Conservation (phyloP, 176 grass and related monocot genomes). For the Pontederia crassipes region DNA sequence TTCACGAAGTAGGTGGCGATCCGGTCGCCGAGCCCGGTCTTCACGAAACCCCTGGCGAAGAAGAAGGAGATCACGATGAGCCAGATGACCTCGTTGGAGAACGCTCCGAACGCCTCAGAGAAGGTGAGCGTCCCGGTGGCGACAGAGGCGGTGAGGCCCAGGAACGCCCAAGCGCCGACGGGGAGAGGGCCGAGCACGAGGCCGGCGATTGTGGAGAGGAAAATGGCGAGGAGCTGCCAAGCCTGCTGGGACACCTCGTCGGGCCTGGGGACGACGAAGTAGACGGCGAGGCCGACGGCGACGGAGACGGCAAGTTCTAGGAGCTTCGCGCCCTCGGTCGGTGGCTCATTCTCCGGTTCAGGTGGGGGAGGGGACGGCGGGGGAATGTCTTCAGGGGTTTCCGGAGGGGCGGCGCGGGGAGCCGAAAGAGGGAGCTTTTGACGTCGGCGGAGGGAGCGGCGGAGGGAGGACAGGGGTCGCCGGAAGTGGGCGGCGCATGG, state of each 20-base stretch:
- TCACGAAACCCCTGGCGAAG: conserved; percentile 83
- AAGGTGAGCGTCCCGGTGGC: conserved; percentile 73
- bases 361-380: neutral
- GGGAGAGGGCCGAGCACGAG: conserved; percentile 37
- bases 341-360: neutral
- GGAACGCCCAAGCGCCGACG: conserved; percentile 91
- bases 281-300: conserved; percentile 55
- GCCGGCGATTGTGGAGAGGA: no score
- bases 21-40: conserved; percentile 73
- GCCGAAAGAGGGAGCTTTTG: neutral
- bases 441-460: neutral
- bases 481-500: conserved; percentile 20
- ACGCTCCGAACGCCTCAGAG: conserved; percentile 68
- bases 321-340: conserved; percentile 35
- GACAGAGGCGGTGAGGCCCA: conserved; percentile 65
- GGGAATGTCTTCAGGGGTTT: conserved; percentile 18
- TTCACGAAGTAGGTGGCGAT: conserved; percentile 92
- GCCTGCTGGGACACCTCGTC: conserved; percentile 52
- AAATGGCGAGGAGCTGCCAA: no score
- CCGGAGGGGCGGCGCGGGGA: conserved; percentile 19
- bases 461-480: neutral
- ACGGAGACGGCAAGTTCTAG: conserved; percentile 50
- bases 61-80: conserved; percentile 96
- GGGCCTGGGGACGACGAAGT: conserved; percentile 55
- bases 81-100: conserved; percentile 96